Base-by-base conservation (phyloP, 768 basidiomycete genomes). In the Xerocomellus intermedius region DNA sequence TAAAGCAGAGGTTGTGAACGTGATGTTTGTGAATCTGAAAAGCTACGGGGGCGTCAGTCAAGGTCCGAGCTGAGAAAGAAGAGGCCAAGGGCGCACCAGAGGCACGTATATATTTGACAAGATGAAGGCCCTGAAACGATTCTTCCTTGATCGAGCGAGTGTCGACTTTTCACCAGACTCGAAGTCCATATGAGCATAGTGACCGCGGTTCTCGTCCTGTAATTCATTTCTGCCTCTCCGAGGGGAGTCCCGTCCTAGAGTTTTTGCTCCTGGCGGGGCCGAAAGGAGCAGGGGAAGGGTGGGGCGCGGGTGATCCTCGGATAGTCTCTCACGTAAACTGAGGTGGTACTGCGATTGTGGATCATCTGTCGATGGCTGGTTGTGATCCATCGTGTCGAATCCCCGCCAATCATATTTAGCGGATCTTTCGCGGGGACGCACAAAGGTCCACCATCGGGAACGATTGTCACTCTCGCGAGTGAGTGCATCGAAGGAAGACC, bases 11-110 rank as follows among this genome's bases (percentile, higher is more conserved):
- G 86, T 82, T 13, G 89, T 94, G 63, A 94, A 89, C 9, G 86
- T 77, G 59, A 96, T 85, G 66, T 94, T 94, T 68, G 87, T 80
- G 61, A 91, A 79, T 50, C 93, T 87, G 69, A 94, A 91, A 37
- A 94, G 77, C 91, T 94, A 60, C 46, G 42, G 32, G 17, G 24
- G 21, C 47, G 54, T 67, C 51, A 63, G 16, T 53, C 51, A 28
- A 28, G 26, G 47, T 33, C 35, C 16, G 30, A 43, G 42, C 30
- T 30, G 44, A 55, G 52, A 37, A 39, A n/a, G 28, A 43, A 10
- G 49, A 46, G 30, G 22, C 10, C 17, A 48, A 22, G 22, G 41
- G 71, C 82, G 50, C 61, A 91, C 91, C 75, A 94, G 66, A 47
- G 91, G 91, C 48, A 91, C 87, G 68, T 91, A 91, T 50, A 80